Base-by-base conservation (phyloP, 257 asterid species). In the Echites panduratus region DNA sequence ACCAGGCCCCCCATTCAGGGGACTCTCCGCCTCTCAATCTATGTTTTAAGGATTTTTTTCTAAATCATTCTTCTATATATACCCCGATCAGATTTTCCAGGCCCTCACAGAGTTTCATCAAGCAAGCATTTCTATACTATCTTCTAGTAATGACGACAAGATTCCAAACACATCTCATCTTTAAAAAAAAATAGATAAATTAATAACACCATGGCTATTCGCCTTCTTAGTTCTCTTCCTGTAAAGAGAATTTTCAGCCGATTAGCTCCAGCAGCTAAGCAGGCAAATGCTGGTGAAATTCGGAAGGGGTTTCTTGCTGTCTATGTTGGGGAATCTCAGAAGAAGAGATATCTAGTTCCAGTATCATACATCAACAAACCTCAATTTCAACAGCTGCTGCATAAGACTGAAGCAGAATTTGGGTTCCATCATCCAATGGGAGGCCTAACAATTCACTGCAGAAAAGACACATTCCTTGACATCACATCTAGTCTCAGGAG, bases 371-470 rank as follows among this genome's bases (percentile, higher is more conserved):
- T 83, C 45, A 80, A 68, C 66, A 73, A 80, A 7, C 78, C 82
- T 35, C 40, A 53, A 9, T 80, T 80, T 54, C 83, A 83, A 48
- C 70, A 73, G 22, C 47, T 75, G 59, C 71, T 80, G 32, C 62
- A 68, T 63, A 47, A 48, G 32, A 78, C 79, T 49, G 77, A 79
- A 45, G 75, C 76, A 61, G 86, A 83, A 72, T 80, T 77, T 27
- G 84, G 87, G 6, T 83, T 75, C 68, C 70, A 80, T 67, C 83
- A 83, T 73, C 76, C 79, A 26, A 81, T 74, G 78, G 82, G 82
- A 5, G 85, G 79, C 38, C 77, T 81, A 7, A 79, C 77, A 9
- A 67, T 79, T 71, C 80, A 77, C 9, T 84, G 83, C 66, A 11
- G 66, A 10, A 82, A 81, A 32, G 87, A 84, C 8, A 35, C 57